Base-by-base conservation (phyloP, 1,284 basidiomycete genomes). In the Boletus semigastroideus region DNA sequence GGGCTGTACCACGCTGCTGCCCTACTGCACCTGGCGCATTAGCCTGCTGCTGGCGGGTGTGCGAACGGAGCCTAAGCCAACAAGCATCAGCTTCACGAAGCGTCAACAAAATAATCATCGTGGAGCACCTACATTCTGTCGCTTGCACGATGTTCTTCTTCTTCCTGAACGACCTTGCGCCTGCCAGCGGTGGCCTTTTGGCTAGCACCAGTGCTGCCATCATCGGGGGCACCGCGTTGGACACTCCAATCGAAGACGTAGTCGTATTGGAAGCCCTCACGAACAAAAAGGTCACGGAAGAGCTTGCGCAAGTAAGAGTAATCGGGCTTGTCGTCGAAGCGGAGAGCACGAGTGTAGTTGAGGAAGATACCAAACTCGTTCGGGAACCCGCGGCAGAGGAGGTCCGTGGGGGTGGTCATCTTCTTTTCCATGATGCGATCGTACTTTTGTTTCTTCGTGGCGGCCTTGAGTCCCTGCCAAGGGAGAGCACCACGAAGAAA, bases 351-450 rank as follows among this genome's bases (percentile, higher is more conserved):
- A 59, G 92, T 94, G 77, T 97, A 98, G 78, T 97, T 98, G 65
- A 98, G 78, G 83, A 97, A 98, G 64, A 97, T 96, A 44, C 92
- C 93, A 62, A 97, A 97, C 75, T 98, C 95, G 74, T 94, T 94
- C 59, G 95, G 94, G 83, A 95, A 97, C 30, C 92, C 93, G 61
- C 94, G 93, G 78, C 94, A 97, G 25, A 98, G 84, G 52, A 94
- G 80, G 69, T 97, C 94, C 52, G 94, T 98, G 19, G 95, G 93
- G 0, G 94, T 97, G 30, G 94, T 97, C 94, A 98, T 98, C 83
- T 98, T 95, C 86, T 98, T 98, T 78, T 98, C 95, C 94, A 97
- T 97, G 77, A 98, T 98, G 53, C 94, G 86, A 72, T 98, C 95
- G 75, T 98, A 97, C 78, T 98, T 98, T 79, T 98, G 95, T 84